Base-by-base conservation (phyloP, 352 stramenopile species). In the Blastocystis sp. region DNA sequence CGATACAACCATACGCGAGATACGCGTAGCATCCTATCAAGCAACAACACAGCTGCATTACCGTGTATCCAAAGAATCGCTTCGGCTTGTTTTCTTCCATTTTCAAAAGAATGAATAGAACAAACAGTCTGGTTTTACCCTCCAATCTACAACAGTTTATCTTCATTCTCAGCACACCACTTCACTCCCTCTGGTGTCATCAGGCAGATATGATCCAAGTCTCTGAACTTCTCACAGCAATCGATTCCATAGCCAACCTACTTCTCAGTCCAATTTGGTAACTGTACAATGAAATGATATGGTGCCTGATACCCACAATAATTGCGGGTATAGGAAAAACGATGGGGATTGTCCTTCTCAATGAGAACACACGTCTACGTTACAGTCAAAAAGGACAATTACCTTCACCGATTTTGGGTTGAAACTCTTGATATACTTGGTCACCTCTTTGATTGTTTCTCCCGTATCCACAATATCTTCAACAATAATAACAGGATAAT, bases 381-480 rank as follows among this genome's bases (percentile, higher is more conserved):
- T 27, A 27, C 0, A 79, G 11, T 24, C 4, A 1, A 34, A 14
- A 8, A 1, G 14, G 8, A 1, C 8, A 24, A 63, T 29, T 36
- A 97, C 92, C 67, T 92, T 89, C 48, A 97, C 87, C 7, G 92
- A 95, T 53, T 90, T 90, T 7, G 92, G 90, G 34, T 90, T 90
- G 87, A 91, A 91, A 84, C 91, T 87, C 81, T 92, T 77, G 36
- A 98, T 88, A 65, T 93, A 88, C 42, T 93, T 93, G 46, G 97
- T 88, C 59, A 97, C 89, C 87, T 95, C 91, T 59, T 89, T 87
- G 90, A 97, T 94, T 48, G 94, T 97, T 48, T 91, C 92, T 87
- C 95, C 94, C 71, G 95, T 97, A 90, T 98, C 95, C 76, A 98
- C 93, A 87, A 98, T 97, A 89, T 98, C 95, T 88, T 98, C 95